Evolutionary conservation across 495 filamentous ascomycete genomes (phyloP).

Genomic region (Hypoxylon fuscum): DNA sequence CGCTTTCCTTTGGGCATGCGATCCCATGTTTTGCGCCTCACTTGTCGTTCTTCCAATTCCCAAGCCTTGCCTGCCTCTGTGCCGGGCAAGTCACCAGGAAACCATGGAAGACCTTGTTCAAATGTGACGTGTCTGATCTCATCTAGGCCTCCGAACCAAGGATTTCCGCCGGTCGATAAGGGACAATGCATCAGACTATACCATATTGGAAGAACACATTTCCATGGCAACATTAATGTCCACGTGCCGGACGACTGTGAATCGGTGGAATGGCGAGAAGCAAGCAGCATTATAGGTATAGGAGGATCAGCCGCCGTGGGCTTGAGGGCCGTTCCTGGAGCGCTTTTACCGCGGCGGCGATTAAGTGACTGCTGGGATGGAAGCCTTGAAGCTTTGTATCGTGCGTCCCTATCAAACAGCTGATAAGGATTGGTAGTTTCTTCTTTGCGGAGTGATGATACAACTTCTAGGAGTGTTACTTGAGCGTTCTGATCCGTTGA

Average conservation of each 20-base stretch:
- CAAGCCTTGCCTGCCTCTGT: slow-evolving; percentile 82
- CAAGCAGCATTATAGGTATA: slow-evolving; percentile 80
- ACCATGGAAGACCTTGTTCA: slow-evolving; percentile 81
- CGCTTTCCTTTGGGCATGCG: slow-evolving; percentile 83
- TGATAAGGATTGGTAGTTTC: slow-evolving; percentile 58
- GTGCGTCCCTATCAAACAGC: slow-evolving; percentile 74
- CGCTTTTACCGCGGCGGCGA: slow-evolving; percentile 74
- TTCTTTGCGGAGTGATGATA: slow-evolving; percentile 79
- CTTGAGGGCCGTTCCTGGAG: slow-evolving; percentile 70
- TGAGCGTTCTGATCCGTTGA: slow-evolving; percentile 62
- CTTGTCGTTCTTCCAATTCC: slow-evolving; percentile 71
- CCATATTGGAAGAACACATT: slow-evolving; percentile 87
- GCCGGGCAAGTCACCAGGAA: slow-evolving; percentile 87
- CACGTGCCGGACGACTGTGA: slow-evolving; percentile 72
- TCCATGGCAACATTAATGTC: slow-evolving; percentile 92
- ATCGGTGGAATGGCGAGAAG: slow-evolving; percentile 59
- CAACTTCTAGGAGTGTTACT: slow-evolving; percentile 53
- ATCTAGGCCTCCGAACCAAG: slow-evolving; percentile 82
- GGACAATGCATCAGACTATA: slow-evolving; percentile 87
- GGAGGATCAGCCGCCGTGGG: slow-evolving; percentile 73
- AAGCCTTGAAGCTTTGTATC: slow-evolving; percentile 66
- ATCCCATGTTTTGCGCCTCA: slow-evolving; percentile 75
- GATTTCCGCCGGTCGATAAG: slow-evolving; percentile 78
- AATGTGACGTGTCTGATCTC: slow-evolving; percentile 84
- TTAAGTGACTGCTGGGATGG: slow-evolving; percentile 88